Evolutionary conservation across 2,329 filamentous ascomycete species (phyloP).

Genomic region (Sordariomycetes sp.): DNA sequence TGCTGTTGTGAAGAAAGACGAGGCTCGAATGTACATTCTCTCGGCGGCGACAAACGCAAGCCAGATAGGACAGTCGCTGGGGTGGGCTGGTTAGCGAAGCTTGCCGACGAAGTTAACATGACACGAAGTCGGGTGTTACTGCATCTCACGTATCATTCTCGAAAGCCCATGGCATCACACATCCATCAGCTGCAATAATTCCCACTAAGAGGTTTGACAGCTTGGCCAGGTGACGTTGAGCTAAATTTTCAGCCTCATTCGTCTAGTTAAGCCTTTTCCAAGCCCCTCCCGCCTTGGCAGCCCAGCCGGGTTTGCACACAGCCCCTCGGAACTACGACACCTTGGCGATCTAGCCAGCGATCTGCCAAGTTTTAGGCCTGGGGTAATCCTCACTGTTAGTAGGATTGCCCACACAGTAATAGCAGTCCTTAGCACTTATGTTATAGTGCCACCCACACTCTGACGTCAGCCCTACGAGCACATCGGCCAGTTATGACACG

Average conservation of each 20-base stretch:
- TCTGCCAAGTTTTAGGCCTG: neutral
- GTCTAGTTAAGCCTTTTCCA: neutral
- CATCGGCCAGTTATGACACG: too few species aligned
- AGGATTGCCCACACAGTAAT: neutral
- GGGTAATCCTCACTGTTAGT: neutral
- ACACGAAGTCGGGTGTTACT: too few species aligned
- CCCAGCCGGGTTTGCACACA: neutral
- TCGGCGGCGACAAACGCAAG: too few species aligned
- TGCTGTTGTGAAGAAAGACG: too few species aligned
- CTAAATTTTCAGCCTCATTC: neutral
- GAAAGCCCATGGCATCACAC: too few species aligned
- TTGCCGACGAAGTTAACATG: too few species aligned
- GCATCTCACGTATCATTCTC: too few species aligned
- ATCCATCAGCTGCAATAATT: too few species aligned
- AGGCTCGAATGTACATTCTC: too few species aligned
- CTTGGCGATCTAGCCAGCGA: neutral
- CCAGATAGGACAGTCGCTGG: too few species aligned
- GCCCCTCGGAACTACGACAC: neutral
- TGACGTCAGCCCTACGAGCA: neutral
- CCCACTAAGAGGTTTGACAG: too few species aligned
- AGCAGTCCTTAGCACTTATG: neutral
- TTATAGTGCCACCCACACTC: neutral
- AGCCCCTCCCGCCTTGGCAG: neutral
- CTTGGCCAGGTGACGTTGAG: neutral
- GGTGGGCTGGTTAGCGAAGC: too few species aligned